These are phyloP conservation scores for Lactarius indigo DNA, from an alignment of 768 basidiomycete genomes.

Conservation along the genomic window DNA sequence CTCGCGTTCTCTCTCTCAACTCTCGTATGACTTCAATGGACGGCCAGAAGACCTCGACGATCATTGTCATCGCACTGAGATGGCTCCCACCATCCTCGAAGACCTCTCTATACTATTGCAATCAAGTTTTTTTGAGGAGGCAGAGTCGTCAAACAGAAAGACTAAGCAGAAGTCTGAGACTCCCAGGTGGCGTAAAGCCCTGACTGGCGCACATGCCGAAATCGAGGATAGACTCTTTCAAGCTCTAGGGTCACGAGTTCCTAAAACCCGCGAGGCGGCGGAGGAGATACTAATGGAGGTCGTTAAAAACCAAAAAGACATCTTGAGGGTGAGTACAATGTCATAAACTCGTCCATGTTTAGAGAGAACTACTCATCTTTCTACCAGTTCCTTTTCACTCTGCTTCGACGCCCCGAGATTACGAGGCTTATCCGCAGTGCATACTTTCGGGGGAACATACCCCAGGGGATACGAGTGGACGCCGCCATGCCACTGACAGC, in stretches of 20 bases:
- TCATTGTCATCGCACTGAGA: neutral
- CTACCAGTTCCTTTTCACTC: neutral
- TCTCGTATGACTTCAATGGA: slow-evolving; percentile 3
- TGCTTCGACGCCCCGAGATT: neutral
- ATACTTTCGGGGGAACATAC: slow-evolving; percentile 12
- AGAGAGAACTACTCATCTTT: neutral
- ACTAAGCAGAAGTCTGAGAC: neutral
- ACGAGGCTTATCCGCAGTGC: neutral
- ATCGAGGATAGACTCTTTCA: slow-evolving; percentile 4
- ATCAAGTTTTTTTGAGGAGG: neutral
- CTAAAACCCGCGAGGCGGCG: neutral
- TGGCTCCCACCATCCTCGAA: slow-evolving; percentile 1
- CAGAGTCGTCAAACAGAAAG: slow-evolving; percentile 1
- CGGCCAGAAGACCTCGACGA: neutral
- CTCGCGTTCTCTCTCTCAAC: neutral
- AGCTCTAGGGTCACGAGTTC: slow-evolving; percentile 1
- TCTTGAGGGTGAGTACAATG: neutral
- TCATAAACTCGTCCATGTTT: neutral
- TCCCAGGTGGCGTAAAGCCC: neutral
- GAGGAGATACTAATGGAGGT: neutral
- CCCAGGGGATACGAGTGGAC: neutral
- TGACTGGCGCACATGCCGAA: neutral
- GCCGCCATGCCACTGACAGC: neutral
- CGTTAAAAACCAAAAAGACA: neutral
- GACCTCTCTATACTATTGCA: slow-evolving; percentile 3